Base-by-base conservation (phyloP, 805 yeast genomes). In the Wickerhamomyces pijperi region DNA sequence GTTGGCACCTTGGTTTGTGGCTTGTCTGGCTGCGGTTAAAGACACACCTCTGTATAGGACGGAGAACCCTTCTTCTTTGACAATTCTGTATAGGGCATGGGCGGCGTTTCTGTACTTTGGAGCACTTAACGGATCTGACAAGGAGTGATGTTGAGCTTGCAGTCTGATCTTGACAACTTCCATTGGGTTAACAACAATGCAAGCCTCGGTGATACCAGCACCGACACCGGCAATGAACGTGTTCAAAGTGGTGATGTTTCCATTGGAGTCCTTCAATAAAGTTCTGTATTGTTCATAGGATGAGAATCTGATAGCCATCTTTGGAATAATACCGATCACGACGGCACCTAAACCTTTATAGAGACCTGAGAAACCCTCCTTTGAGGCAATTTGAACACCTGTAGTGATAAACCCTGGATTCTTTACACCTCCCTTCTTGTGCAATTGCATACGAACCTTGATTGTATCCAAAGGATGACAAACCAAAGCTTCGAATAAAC, bases 391-490 rank as follows among this genome's bases (percentile, higher is more conserved):
- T 43, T 71, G 68, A 39, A 72, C 64, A 50, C 96, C 97, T 4
- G 97, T 90, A 38, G 67, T 70, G 43, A 86, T 54, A 54, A 90
- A 86, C 1, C 97, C 97, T 3, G 94, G 92, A 17, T 87, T 79
- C 57, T 81, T 83, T 28, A 59, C 54, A 36, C 72, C 69, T n/a
- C 81, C 76, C 56, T 78, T 80, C 55, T 76, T 75, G 58, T 82
- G 80, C 52, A 90, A 72, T 62, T 90, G 97, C 97, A 90, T 90
- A 57, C 97, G 77, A 45, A 90, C 98, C 63, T 90, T 90, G 59
- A 90, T 84, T 32, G 98, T 90, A 59, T 90, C 98, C 51, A 90
- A 72, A n/a, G 97, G 97, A 61, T 90, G 98, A 60, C 98, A 90
- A 60, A 90, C 78, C 46, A 92, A 70, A n/a, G 97, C 98, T 68